phyloP scores from a whole-genome alignment of 306 rosid genomes.

The Astragalus glycyphyllos region DNA sequence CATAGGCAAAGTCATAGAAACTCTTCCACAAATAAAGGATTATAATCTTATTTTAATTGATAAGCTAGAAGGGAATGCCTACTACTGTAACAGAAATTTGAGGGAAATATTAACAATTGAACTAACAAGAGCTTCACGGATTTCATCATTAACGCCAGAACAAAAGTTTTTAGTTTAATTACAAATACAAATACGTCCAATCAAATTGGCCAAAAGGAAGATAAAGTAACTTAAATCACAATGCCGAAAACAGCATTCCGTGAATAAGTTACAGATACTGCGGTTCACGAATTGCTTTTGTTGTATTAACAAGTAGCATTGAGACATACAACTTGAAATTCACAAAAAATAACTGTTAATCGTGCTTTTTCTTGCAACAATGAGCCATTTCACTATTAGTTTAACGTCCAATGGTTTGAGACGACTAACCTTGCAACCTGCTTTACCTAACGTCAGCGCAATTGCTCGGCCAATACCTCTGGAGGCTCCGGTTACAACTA shows the following conservation, averaged over 20 bases:
- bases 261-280: constrained; percentile 4
- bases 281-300: neutral
- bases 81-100: neutral
- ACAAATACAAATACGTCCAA: neutral
- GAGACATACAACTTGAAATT: constrained; percentile 6
- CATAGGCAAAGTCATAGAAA: no score
- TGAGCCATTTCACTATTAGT: neutral
- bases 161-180: constrained; percentile 2
- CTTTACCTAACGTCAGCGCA: constrained; percentile 83
- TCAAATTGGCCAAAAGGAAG: neutral
- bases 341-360: neutral
- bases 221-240: constrained; percentile 5
- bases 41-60: constrained; percentile 5
- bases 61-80: neutral
- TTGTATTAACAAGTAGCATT: neutral
- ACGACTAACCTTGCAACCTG: constrained; percentile 89
- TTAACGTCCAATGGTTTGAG: neutral
- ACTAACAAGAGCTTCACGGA: neutral
- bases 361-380: neutral
- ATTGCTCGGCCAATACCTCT: constrained; percentile 92
- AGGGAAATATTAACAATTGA: neutral
- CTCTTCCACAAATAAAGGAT: neutral
- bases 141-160: constrained; percentile 13
- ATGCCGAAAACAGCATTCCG: neutral
- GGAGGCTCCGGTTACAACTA: constrained; percentile 91